phyloP scores from a whole-genome alignment of 345 rosid genomes.

The Cochlearia excelsa region DNA sequence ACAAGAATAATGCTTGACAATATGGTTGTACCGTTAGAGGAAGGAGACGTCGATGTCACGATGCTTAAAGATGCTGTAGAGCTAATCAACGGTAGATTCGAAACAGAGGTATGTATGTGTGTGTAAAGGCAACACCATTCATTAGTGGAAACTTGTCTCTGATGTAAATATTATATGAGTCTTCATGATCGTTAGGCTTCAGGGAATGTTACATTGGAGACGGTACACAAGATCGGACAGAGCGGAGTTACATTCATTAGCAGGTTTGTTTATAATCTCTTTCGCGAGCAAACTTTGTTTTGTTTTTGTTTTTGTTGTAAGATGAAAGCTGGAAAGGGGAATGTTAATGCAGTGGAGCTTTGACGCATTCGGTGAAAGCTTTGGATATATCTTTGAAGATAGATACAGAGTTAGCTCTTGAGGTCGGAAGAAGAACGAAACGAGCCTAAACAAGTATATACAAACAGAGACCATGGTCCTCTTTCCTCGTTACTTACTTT shows the following conservation, averaged over 20 bases:
- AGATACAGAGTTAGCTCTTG: slow-evolving; percentile 82
- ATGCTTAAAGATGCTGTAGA: slow-evolving; percentile 82
- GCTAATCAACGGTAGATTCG: slow-evolving; percentile 65
- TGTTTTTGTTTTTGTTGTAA: not conserved
- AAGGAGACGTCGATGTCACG: slow-evolving; percentile 79
- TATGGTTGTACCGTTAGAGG: slow-evolving; percentile 83
- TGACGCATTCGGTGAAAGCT: slow-evolving; percentile 91
- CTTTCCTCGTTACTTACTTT: slow-evolving; percentile 9
- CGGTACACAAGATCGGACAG: slow-evolving; percentile 84
- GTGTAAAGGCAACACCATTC: not conserved
- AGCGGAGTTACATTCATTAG: slow-evolving; percentile 94
- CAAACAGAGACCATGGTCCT: not conserved
- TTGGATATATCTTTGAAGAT: slow-evolving; percentile 91
- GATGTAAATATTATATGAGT: no score
- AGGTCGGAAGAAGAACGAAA: slow-evolving; percentile 88
- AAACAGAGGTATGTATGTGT: slow-evolving; percentile 66
- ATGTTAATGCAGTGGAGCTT: slow-evolving; percentile 62
- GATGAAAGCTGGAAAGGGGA: slow-evolving; percentile 5
- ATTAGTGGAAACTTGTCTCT: slow-evolving; percentile 2
- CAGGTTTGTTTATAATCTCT: slow-evolving; percentile 43
- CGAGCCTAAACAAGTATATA: slow-evolving; percentile 46
- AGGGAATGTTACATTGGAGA: slow-evolving; percentile 90
- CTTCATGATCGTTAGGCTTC: slow-evolving; percentile 60
- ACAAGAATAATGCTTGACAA: slow-evolving; percentile 93
- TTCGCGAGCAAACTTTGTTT: not conserved